A percentile compares a stretch with the other conserved stretches of the same genome.
phyloP scores from a whole-genome alignment of 2,329 filamentous ascomycete species.

The Mariannaea sp. region DNA sequence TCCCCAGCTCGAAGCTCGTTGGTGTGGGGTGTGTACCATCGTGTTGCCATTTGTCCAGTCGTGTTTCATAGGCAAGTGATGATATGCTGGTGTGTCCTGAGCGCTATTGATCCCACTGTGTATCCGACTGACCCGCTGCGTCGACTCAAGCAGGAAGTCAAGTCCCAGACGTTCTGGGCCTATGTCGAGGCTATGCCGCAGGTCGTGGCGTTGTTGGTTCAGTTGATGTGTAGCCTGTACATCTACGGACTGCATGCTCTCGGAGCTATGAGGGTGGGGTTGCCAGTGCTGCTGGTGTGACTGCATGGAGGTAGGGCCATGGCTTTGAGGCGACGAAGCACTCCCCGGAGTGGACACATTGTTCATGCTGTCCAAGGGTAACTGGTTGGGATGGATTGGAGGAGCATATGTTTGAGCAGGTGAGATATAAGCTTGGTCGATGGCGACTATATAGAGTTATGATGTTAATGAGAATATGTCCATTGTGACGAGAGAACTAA shows the following conservation, averaged over 20 bases:
- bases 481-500: no score
- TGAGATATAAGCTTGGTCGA: conserved; percentile 42
- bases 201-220: conserved; percentile 55
- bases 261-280: conserved; percentile 20
- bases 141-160: conserved; percentile 71
- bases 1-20: conserved; percentile 31
- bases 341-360: conserved; percentile 37
- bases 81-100: conserved; percentile 51
- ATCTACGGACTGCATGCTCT: conserved; percentile 7
- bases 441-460: conserved; percentile 31
- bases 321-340: conserved; percentile 31
- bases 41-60: conserved; percentile 48
- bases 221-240: conserved; percentile 35
- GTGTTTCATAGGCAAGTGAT: conserved; percentile 56
- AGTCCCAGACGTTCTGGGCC: conserved; percentile 71
- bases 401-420: conserved; percentile 38
- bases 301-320: conserved; percentile 23
- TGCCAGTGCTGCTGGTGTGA: conserved; percentile 26
- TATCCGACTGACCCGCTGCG: conserved; percentile 58
- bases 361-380: conserved; percentile 29
- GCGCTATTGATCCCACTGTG: conserved; percentile 55
- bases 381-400: conserved; percentile 28
- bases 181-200: conserved; percentile 62
- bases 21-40: conserved; percentile 34
- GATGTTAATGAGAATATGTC: no score